These are phyloP conservation scores for Talaromyces nanjingensis DNA, from an alignment of 495 filamentous ascomycete species.

Conservation along the genomic window DNA sequence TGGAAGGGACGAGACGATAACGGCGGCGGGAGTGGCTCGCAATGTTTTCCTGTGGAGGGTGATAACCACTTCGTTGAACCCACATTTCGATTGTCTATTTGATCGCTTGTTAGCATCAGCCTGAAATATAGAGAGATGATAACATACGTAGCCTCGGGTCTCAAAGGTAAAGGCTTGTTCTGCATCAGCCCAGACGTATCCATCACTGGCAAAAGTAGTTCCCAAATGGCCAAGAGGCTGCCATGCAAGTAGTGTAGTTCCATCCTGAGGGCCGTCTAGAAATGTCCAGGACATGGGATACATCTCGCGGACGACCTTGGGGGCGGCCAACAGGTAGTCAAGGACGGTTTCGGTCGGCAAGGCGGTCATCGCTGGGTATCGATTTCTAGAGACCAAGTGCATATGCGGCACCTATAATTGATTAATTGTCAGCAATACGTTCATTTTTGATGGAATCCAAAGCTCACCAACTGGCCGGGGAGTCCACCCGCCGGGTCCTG, in stretches of 20 bases:
- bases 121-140: not conserved
- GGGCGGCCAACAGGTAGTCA: slow-evolving; percentile 71
- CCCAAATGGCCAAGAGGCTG: slow-evolving; percentile 63
- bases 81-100: slow-evolving; percentile 71
- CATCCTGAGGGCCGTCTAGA: slow-evolving; percentile 72
- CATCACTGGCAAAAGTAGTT: slow-evolving; percentile 76
- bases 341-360: slow-evolving; percentile 64
- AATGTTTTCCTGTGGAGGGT: slow-evolving; percentile 55
- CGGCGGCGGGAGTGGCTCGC: slow-evolving; percentile 71
- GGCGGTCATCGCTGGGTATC: slow-evolving; percentile 60
- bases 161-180: slow-evolving; percentile 67
- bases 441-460: slow-evolving; percentile 7
- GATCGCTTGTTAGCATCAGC: not conserved
- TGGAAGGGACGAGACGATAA: slow-evolving; percentile 68
- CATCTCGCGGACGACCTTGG: slow-evolving; percentile 65
- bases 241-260: slow-evolving; percentile 78
- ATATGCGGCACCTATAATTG: slow-evolving; percentile 69
- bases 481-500: slow-evolving; percentile 60
- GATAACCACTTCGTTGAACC: slow-evolving; percentile 70
- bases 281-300: slow-evolving; percentile 89
- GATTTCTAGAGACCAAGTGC: slow-evolving; percentile 71
- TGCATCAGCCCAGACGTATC: slow-evolving; percentile 78
- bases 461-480: slow-evolving; percentile 52
- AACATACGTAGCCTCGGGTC: slow-evolving; percentile 68
- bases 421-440: slow-evolving; percentile 14